phyloP scores from a whole-genome alignment of 129 eudicot genomes.

The Calendula officinalis region DNA sequence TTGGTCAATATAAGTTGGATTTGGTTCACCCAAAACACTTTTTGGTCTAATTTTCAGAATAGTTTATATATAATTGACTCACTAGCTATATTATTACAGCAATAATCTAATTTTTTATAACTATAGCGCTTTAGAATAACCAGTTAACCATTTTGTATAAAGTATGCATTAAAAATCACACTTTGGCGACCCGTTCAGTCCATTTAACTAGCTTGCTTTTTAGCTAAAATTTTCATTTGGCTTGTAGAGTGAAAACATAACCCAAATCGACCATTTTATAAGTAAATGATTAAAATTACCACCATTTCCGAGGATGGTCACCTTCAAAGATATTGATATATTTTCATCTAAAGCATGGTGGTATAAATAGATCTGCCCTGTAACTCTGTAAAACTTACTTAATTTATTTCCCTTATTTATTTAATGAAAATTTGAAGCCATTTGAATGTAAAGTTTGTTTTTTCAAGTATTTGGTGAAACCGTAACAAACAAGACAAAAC shows the following conservation, averaged over 20 bases:
- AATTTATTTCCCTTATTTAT: too few species aligned
- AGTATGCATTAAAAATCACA: too few species aligned
- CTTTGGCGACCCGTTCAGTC: background rate
- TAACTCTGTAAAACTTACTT: too few species aligned
- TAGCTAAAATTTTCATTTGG: background rate
- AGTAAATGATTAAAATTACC: background rate
- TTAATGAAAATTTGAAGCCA: background rate
- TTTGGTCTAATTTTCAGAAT: too few species aligned
- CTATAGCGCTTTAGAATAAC: too few species aligned
- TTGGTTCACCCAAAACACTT: too few species aligned
- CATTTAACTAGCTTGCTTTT: background rate
- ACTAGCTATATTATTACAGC: too few species aligned
- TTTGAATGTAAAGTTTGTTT: background rate
- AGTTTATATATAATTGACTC: too few species aligned
- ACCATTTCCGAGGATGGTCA: slow-evolving; percentile 1
- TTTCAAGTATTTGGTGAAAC: background rate
- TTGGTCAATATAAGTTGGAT: too few species aligned
- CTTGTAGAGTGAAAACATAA: background rate
- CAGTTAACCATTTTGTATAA: too few species aligned
- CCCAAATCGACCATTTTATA: background rate
- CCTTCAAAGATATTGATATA: background rate
- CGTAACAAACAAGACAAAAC: background rate
- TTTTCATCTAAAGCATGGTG: background rate
- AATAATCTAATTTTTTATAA: too few species aligned
- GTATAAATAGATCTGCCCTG: too few species aligned